These are phyloP conservation scores for Lipomyces kockii DNA, from an alignment of 805 yeast genomes.

Conservation along the genomic window DNA sequence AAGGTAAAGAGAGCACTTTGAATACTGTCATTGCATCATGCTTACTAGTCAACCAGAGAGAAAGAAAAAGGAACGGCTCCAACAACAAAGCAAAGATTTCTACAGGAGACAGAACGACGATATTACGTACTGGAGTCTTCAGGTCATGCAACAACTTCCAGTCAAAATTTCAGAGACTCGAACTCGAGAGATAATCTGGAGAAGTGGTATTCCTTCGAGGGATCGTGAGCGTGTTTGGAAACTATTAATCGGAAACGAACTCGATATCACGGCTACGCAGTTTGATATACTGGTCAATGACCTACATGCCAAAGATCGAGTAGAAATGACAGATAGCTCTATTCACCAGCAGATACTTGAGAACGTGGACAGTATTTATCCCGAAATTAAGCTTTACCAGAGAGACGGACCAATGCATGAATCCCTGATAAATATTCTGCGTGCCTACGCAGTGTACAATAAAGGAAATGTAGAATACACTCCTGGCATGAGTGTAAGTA, in stretches of 20 bases:
- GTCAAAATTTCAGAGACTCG: slow-evolving; percentile 45
- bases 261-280: background rate
- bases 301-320: background rate
- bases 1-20: slow-evolving; percentile 11
- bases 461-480: slow-evolving; percentile 42
- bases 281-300: slow-evolving; percentile 10
- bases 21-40: background rate
- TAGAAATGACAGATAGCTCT: slow-evolving; percentile 18
- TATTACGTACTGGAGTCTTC: slow-evolving; percentile 48
- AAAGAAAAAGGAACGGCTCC: slow-evolving; percentile 29
- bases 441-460: slow-evolving; percentile 43
- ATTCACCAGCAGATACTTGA: slow-evolving; percentile 15
- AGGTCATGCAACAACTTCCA: slow-evolving; percentile 47
- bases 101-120: slow-evolving; percentile 39
- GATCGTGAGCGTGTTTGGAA: slow-evolving; percentile 59
- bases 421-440: slow-evolving; percentile 46
- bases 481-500: slow-evolving; percentile 45
- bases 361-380: slow-evolving; percentile 46
- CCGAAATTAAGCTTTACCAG: slow-evolving; percentile 49
- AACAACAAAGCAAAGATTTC: slow-evolving; percentile 29
- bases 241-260: slow-evolving; percentile 16
- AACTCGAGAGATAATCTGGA: slow-evolving; percentile 64
- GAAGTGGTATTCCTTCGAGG: slow-evolving; percentile 55
- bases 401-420: slow-evolving; percentile 44
- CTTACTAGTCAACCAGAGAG: slow-evolving; percentile 16